Evolutionary conservation across 1,284 basidiomycete genomes (phyloP).

Genomic region (Cutaneotrichosporon sp.): DNA sequence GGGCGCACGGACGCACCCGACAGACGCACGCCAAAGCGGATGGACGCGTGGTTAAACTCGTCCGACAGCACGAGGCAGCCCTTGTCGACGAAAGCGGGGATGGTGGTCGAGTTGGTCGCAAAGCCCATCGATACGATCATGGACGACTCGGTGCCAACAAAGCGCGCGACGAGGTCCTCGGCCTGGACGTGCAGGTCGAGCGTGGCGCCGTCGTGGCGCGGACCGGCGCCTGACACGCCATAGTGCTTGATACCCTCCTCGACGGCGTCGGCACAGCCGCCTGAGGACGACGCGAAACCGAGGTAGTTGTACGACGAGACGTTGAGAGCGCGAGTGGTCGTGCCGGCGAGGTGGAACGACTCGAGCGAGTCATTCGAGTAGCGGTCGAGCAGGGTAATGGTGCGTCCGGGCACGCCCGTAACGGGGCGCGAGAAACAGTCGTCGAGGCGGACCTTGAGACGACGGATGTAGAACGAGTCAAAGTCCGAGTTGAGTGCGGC

Average conservation of each 20-base stretch:
- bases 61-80: slow-evolving; percentile 96
- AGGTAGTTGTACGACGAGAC: slow-evolving; percentile 99
- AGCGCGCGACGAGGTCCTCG: slow-evolving; percentile 84
- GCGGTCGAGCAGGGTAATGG: slow-evolving; percentile 81
- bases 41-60: slow-evolving; percentile 94
- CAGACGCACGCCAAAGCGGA: slow-evolving; percentile 84
- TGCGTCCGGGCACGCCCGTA: slow-evolving; percentile 92
- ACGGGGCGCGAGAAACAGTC: slow-evolving; percentile 93
- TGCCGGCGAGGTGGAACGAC: slow-evolving; percentile 72
- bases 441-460: slow-evolving; percentile 88
- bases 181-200: slow-evolving; percentile 75
- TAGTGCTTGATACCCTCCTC: slow-evolving; percentile 72
- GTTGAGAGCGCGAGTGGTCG: slow-evolving; percentile 82
- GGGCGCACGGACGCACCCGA: slow-evolving; percentile 84
- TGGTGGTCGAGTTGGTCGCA: slow-evolving; percentile 92
- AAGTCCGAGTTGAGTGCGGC: slow-evolving; percentile 97
- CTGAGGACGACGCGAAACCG: slow-evolving; percentile 90
- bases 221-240: slow-evolving; percentile 71
- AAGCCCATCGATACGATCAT: slow-evolving; percentile 95
- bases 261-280: slow-evolving; percentile 89
- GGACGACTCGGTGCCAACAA: slow-evolving; percentile 82
- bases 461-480: slow-evolving; percentile 97
- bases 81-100: slow-evolving; percentile 85
- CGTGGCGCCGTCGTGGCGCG: slow-evolving; percentile 75
- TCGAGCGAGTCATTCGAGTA: slow-evolving; percentile 75